These are phyloP conservation scores for Lachancea nothofagi DNA, from an alignment of 805 yeast species.

Conservation along the genomic window DNA sequence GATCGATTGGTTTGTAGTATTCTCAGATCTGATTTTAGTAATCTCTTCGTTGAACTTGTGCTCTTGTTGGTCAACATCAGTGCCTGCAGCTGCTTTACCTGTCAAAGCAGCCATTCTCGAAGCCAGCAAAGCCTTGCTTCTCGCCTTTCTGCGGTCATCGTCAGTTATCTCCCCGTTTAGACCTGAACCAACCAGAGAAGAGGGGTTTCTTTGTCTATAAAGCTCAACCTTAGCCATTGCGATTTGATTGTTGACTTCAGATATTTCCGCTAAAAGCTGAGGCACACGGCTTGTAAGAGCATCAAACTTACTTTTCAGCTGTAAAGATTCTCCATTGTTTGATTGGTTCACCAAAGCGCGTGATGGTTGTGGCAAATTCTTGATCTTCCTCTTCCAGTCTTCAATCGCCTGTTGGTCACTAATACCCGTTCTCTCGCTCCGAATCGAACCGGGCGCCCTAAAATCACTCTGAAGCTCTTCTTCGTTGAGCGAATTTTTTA, in stretches of 20 bases:
- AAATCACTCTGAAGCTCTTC: slow-evolving; percentile 58
- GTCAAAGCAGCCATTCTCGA: slow-evolving; percentile 92
- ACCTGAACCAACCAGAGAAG: slow-evolving; percentile 74
- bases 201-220: slow-evolving; percentile 62
- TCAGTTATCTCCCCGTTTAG: slow-evolving; percentile 84
- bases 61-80: slow-evolving; percentile 35
- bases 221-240: slow-evolving; percentile 59
- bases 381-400: slow-evolving; percentile 55
- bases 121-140: slow-evolving; percentile 68
- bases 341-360: slow-evolving; percentile 14
- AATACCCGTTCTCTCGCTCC: slow-evolving; percentile 22
- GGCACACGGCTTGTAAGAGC: slow-evolving; percentile 70
- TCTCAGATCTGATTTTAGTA: slow-evolving; percentile 46
- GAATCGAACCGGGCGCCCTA: slow-evolving; percentile 14
- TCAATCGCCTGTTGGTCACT: slow-evolving; percentile 53
- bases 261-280: slow-evolving; percentile 55
- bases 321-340: slow-evolving; percentile 32
- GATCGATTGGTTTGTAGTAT: slow-evolving; percentile 50
- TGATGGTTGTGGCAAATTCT: slow-evolving; percentile 37
- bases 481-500: slow-evolving; percentile 64
- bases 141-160: slow-evolving; percentile 72
- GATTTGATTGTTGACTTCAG: slow-evolving; percentile 61
- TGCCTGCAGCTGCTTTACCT: slow-evolving; percentile 53
- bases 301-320: slow-evolving; percentile 53
- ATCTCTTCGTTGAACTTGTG: slow-evolving; percentile 44